Evolutionary conservation across 2,329 filamentous ascomycete species (phyloP), one percentile per base, ranked within the genome.

Genomic region (Colletotrichum orbiculare): DNA sequence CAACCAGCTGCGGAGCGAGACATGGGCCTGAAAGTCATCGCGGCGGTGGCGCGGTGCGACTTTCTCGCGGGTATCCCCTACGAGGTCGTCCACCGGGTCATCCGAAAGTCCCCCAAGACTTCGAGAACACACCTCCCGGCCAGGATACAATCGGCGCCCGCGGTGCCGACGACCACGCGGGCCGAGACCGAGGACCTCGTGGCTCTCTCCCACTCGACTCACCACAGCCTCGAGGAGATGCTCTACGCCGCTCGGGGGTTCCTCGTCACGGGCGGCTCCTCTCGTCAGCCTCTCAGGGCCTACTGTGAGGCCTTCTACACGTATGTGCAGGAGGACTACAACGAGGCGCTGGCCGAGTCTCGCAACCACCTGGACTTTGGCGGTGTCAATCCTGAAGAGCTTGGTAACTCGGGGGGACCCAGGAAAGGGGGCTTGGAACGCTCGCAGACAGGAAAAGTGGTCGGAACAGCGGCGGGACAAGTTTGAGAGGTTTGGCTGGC

Each of bases 221-320:
- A 64, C 38, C 56, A 49, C 15, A 64, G 61, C 38, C 56, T 60
- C 34, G 49, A 60, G 6, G 56, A 60, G 56, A 54, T 64, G 48
- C 55, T 58, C 1, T 47, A 43, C 38, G 55, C 55, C 1, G 55
- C 46, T 12, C 33, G 55, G 2, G 55, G 55, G 6, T 58, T 58
- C 55, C 11, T 58, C 7, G 13, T n/a, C 0, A 15, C 59, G n/a
- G 42, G 37, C 25, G 37, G 38, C 6, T n/a, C 11, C 11, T 41
- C 12, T 4, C 7, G 10, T n/a, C 61, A 57, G 10, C 49, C 49
- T 8, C 38, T 64, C 12, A 17, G 13, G 17, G 61, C 61, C 8
- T 64, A 64, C 43, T 50, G 46, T 4, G 13, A 43, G 39, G 37
- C 55, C 5, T 50, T 45, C 46, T 33, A 58, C 45, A 43, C 15